Evolutionary conservation across 345 rosid genomes (phyloP).

Genomic region (Dipteronia sinensis): DNA sequence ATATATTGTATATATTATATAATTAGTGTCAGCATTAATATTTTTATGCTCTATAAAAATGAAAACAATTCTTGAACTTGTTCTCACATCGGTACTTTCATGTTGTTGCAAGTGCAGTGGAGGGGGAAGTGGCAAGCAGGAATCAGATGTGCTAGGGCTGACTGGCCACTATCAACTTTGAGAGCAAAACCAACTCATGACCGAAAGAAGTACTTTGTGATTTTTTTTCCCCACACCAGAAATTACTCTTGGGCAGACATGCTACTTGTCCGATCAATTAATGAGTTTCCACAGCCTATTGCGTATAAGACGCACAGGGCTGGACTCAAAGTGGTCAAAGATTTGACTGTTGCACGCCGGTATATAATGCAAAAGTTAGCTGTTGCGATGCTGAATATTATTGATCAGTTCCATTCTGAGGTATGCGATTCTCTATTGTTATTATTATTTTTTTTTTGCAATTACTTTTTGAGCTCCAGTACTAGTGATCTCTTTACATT

Average conservation of each 20-base stretch:
- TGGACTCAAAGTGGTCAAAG: conserved; percentile 86
- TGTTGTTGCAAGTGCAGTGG: conserved; percentile 65
- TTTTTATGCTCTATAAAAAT: not conserved
- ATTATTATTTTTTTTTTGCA: not conserved
- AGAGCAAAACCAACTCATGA: conserved; percentile 96
- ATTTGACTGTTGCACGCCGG: conserved; percentile 76
- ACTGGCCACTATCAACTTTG: conserved; percentile 92
- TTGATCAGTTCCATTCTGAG: conserved; percentile 83
- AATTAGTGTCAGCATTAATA: not conserved
- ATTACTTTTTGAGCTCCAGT: conserved; percentile 21
- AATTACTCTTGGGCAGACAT: conserved; percentile 99
- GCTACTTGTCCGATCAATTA: conserved; percentile 73
- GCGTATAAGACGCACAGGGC: conserved; percentile 73
- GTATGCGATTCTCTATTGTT: conserved; percentile 35
- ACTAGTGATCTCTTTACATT: conserved; percentile 21
- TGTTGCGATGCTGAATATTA: conserved; percentile 80
- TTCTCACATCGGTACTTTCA: conserved; percentile 14
- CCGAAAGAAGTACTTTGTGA: conserved; percentile 84
- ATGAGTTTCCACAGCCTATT: conserved; percentile 87
- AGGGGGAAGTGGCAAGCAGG: conserved; percentile 99
- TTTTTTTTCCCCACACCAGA: conserved; percentile 91
- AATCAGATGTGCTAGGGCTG: conserved; percentile 89
- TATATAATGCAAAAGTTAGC: conserved; percentile 85
- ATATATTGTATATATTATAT: not conserved
- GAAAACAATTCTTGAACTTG: conserved; percentile 17